Percentiles rank a stretch among this genome's conserved stretches.
Evolutionary conservation across 2,329 filamentous ascomycete genomes (phyloP).

Genomic region (Epichloe bromicola): DNA sequence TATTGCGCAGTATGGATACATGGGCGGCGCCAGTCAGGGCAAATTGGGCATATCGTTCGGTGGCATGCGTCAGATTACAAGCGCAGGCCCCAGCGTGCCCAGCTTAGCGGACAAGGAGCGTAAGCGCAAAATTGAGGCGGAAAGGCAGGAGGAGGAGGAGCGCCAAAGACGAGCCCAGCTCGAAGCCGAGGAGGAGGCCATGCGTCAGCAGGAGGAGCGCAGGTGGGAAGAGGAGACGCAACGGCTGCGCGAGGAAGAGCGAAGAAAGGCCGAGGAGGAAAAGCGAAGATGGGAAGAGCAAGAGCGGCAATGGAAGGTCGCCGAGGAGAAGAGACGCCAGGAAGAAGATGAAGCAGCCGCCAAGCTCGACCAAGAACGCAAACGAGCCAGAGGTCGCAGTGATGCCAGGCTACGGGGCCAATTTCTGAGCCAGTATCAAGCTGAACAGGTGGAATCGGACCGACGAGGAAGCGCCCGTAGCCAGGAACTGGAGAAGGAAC

Average conservation of each 20-base stretch:
- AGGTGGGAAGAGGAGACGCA: slow-evolving; percentile 54
- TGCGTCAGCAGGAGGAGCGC: slow-evolving; percentile 48
- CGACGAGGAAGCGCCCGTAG: slow-evolving; percentile 36
- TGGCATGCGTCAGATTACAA: slow-evolving; percentile 83
- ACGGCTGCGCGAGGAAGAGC: slow-evolving; percentile 46
- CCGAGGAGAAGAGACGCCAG: slow-evolving; percentile 55
- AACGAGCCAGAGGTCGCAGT: slow-evolving; percentile 46
- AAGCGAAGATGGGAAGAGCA: slow-evolving; percentile 67
- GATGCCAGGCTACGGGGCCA: slow-evolving; percentile 67
- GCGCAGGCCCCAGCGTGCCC: slow-evolving; percentile 63
- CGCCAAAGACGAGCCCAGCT: slow-evolving; percentile 31
- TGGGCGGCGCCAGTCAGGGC: slow-evolving; percentile 92
- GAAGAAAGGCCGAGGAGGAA: slow-evolving; percentile 49
- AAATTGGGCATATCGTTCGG: slow-evolving; percentile 92
- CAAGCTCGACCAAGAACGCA: slow-evolving; percentile 52
- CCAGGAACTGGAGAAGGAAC: slow-evolving; percentile 64
- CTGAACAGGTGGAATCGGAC: slow-evolving; percentile 38
- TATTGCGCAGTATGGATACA: slow-evolving; percentile 95
- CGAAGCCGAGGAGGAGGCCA: slow-evolving; percentile 48
- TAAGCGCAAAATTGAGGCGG: slow-evolving; percentile 43
- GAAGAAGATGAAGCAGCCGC: slow-evolving; percentile 66
- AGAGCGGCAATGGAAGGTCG: slow-evolving; percentile 61
- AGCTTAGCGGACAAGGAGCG: slow-evolving; percentile 77
- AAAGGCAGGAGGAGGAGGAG: slow-evolving; percentile 45
- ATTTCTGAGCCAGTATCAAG: slow-evolving; percentile 75